Percentiles rank a stretch among this genome's conserved stretches.
phyloP scores from a whole-genome alignment of 164 flowering plant genomes.

The Aristolochia fimbriata region DNA sequence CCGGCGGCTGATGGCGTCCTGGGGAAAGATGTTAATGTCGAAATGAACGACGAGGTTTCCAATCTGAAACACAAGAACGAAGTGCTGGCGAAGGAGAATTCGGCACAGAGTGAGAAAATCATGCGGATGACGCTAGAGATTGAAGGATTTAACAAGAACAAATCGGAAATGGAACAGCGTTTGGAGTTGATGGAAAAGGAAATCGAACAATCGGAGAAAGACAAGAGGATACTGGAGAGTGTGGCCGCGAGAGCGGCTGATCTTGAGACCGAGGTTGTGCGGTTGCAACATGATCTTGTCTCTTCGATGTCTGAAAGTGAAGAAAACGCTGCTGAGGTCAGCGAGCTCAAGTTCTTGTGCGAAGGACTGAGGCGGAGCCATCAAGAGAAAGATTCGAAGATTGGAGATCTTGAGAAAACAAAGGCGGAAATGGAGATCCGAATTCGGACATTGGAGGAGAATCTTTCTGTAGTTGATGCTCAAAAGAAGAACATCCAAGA shows the following conservation, averaged over 20 bases:
- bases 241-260: conserved; percentile 35
- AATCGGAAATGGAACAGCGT: conserved; percentile 21
- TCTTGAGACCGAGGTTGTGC: conserved; percentile 53
- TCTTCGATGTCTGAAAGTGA: conserved; percentile 28
- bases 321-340: conserved; percentile 29
- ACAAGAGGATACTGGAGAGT: neutral
- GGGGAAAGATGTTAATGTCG: conserved; percentile 7
- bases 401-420: conserved; percentile 20
- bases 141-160: conserved; percentile 23
- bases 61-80: conserved; percentile 28
- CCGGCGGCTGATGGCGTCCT: conserved; percentile 16
- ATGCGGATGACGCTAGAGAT: conserved; percentile 26
- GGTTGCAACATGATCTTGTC: conserved; percentile 58
- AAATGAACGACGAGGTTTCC: conserved; percentile 12
- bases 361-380: conserved; percentile 14
- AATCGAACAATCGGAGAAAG: conserved; percentile 4
- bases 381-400: conserved; percentile 22
- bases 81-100: conserved; percentile 35
- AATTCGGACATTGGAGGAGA: conserved; percentile 12
- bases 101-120: conserved; percentile 17
- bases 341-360: conserved; percentile 19
- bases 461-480: neutral
- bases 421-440: conserved; percentile 9
- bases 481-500: conserved; percentile 3
- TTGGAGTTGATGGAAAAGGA: conserved; percentile 7